Percentiles rank a stretch among this genome's conserved stretches.
phyloP scores from a whole-genome alignment of 2,329 filamentous ascomycete species.

The Acephala macrosclerotiorum region DNA sequence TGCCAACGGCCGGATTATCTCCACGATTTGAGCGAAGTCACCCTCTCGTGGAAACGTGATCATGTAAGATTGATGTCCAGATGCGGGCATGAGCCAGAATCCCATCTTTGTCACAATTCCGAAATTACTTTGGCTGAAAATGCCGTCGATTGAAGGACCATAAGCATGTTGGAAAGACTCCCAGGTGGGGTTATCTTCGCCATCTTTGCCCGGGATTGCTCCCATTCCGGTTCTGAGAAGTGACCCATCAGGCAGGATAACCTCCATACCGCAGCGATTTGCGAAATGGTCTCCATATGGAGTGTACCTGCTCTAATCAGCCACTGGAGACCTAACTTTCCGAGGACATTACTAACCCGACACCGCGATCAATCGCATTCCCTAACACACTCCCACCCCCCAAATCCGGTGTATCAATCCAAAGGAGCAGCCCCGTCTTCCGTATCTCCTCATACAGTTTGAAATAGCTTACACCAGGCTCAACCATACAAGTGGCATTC shows the following conservation, averaged over 20 bases:
- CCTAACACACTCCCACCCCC: conserved; percentile 53
- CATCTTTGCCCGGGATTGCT: conserved; percentile 48
- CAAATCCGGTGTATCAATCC: conserved; percentile 44
- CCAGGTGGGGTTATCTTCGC: conserved; percentile 48
- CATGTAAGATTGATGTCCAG: conserved; percentile 52
- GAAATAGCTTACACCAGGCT: conserved; percentile 62
- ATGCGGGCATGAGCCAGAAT: conserved; percentile 60
- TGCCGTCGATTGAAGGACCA: conserved; percentile 51
- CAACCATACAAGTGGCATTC: conserved; percentile 57
- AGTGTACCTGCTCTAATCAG: conserved; percentile 46
- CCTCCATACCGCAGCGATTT: conserved; percentile 51
- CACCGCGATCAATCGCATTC: conserved; percentile 53
- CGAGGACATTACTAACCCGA: conserved; percentile 46
- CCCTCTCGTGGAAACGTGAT: conserved; percentile 57
- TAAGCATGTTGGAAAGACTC: conserved; percentile 50
- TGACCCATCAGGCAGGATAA: conserved; percentile 54
- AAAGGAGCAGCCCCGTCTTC: conserved; percentile 14
- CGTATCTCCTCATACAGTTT: conserved; percentile 56
- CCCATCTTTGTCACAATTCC: conserved; percentile 64
- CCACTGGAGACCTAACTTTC: neutral
- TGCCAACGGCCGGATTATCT: conserved; percentile 51
- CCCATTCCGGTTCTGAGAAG: conserved; percentile 56
- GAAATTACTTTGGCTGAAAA: conserved; percentile 60
- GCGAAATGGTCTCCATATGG: conserved; percentile 53
- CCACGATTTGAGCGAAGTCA: conserved; percentile 55